Percentiles rank a stretch among this genome's conserved stretches.
phyloP scores from a whole-genome alignment of 78 protist genomes.

The Dictyostelium capitatum region DNA sequence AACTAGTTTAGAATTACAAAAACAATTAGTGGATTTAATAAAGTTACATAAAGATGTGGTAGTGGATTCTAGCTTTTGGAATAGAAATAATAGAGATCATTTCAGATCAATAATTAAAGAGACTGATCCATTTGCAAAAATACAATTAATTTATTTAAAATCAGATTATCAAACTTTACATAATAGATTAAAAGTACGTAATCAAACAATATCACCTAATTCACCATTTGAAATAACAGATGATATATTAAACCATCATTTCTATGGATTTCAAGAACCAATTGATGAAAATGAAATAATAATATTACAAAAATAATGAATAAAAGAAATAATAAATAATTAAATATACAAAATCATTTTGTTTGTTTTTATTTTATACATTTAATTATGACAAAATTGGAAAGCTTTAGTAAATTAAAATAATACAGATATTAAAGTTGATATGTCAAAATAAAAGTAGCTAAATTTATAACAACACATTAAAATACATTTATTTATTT shows the following conservation, averaged over 20 bases:
- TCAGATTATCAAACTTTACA: neutral
- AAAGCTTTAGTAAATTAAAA: no score
- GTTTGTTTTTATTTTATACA: no score
- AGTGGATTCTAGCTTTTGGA: neutral
- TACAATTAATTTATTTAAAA: constrained; percentile 8
- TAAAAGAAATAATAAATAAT: no score
- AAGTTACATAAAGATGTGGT: neutral
- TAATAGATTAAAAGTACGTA: neutral
- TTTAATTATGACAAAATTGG: no score
- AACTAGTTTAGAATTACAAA: neutral
- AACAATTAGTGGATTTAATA: neutral
- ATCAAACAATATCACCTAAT: neutral
- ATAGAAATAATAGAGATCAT: neutral
- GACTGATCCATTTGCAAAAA: neutral
- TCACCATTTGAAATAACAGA: constrained; percentile 1
- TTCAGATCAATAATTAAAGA: neutral
- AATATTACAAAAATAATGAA: neutral
- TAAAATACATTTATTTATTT: no score
- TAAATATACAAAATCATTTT: no score
- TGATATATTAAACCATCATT: neutral
- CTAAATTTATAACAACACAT: no score
- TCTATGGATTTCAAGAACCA: neutral
- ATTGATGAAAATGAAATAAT: neutral
- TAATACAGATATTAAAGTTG: no score
- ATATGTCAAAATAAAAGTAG: no score